Evolutionary conservation across 164 flowering plant species (phyloP), one percentile per base, ranked within the genome.

Genomic region (Litsea cubeba): DNA sequence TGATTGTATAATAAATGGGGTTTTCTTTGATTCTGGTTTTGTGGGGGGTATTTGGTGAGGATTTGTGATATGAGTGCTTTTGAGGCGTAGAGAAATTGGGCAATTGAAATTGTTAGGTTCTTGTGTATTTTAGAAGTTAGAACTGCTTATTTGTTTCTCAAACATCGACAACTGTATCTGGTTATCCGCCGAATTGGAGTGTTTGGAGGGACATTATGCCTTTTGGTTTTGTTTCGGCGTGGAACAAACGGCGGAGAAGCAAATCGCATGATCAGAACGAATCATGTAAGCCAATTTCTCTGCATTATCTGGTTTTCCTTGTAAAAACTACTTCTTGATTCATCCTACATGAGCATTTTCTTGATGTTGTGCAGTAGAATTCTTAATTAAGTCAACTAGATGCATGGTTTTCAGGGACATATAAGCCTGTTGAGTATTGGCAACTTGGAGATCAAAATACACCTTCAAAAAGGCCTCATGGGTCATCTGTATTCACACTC

Each of bases 231-330:
- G 94, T 95, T 46, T 88, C 98, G 0, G 96, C 97, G 1, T 95
- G 99, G 99, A 95, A 89, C 87, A 94, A 91, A 85, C 88, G 98
- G 63, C 71, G 95, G 71, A 81, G 98, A 81, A 89, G 89, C 91
- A 90, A 85, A 77, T 89, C 95, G 28, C 85, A 87, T 11, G 97
- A 93, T 79, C 91, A 86, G 24, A 60, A 74, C 50, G 95, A 90
- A 79, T 95, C 97, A n/a, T 93, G 98, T 95, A 92, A 25, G 86
- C 46, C 46, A 40, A 40, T 40, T 40, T 40, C 46, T 40, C 46
- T 76, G 72, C 26, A 71, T 64, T 64, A 50, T 66, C 62, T 70
- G 11, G 14, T 24, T 20, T 20, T 58, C 18, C 7, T 18, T 30
- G 30, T 30, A 7, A 5, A 40, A 8, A 8, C 11, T 40, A 40